Conservation (phyloP, 768 basidiomycete species). For the Paxillus involutus region DNA sequence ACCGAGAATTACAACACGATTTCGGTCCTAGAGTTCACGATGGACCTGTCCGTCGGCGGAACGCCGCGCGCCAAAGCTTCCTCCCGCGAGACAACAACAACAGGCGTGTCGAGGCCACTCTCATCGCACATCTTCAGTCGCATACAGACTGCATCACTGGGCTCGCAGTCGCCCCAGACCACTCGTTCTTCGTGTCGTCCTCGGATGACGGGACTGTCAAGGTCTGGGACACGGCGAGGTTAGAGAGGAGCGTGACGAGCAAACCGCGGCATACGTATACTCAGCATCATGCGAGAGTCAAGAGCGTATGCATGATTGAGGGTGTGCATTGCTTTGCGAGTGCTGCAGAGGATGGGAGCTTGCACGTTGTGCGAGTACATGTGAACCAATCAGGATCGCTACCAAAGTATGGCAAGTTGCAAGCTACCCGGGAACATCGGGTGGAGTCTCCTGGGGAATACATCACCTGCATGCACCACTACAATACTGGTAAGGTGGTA, state of each 20-base stretch:
- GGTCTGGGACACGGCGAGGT: slow-evolving; percentile 88
- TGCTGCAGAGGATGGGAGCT: slow-evolving; percentile 80
- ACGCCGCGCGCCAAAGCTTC: slow-evolving; percentile 67
- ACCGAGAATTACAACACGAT: slow-evolving; percentile 82
- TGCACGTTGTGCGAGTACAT: slow-evolving; percentile 84
- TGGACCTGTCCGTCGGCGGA: slow-evolving; percentile 77
- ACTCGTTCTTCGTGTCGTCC: slow-evolving; percentile 90
- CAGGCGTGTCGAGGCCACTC: slow-evolving; percentile 69
- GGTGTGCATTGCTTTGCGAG: slow-evolving; percentile 87
- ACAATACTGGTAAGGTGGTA: slow-evolving; percentile 58
- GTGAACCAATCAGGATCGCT: slow-evolving; percentile 62
- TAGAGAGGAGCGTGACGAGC: slow-evolving; percentile 92
- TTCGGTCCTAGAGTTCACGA: slow-evolving; percentile 89
- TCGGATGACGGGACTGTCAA: slow-evolving; percentile 95
- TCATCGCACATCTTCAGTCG: slow-evolving; percentile 82
- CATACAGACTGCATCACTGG: slow-evolving; percentile 80
- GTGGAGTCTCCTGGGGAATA: slow-evolving; percentile 75
- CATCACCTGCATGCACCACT: slow-evolving; percentile 82
- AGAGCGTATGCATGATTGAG: slow-evolving; percentile 78
- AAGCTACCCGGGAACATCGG: slow-evolving; percentile 78
- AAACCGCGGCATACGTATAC: slow-evolving; percentile 73
- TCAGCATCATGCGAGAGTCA: slow-evolving; percentile 69
- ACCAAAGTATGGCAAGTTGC: slow-evolving; percentile 82
- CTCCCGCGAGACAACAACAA: slow-evolving; percentile 59
- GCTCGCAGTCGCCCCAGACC: slow-evolving; percentile 88